phyloP scores from a whole-genome alignment of 306 rosid genomes.

The Ormosia emarginata region DNA sequence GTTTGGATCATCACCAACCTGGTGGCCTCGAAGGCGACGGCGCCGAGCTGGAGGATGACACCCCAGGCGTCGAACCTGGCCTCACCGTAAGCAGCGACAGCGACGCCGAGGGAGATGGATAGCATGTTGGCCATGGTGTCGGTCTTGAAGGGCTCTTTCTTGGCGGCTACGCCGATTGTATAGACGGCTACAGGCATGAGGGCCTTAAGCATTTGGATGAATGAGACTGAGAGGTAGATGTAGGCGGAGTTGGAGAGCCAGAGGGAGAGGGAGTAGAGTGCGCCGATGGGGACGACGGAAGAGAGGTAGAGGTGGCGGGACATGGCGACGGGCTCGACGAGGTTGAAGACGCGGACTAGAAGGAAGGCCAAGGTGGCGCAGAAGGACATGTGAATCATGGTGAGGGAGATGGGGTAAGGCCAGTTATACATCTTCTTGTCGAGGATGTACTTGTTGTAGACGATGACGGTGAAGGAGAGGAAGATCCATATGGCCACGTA shows the following conservation, averaged over 20 bases:
- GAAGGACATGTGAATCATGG: slow-evolving; percentile 93
- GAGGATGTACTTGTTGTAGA: slow-evolving; percentile 90
- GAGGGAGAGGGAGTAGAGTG: slow-evolving; percentile 71
- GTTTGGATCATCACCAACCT: slow-evolving; percentile 85
- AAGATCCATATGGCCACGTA: slow-evolving; percentile 88
- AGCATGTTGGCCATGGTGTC: slow-evolving; percentile 81
- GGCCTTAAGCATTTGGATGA: slow-evolving; percentile 89
- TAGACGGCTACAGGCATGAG: slow-evolving; percentile 91
- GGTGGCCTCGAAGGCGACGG: slow-evolving; percentile 83
- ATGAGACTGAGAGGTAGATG: slow-evolving; percentile 85
- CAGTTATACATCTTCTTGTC: slow-evolving; percentile 94
- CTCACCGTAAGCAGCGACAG: slow-evolving; percentile 81
- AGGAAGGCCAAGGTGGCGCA: slow-evolving; percentile 78
- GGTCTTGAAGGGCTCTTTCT: slow-evolving; percentile 54
- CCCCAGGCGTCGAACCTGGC: slow-evolving; percentile 80
- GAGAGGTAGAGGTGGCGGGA: slow-evolving; percentile 61
- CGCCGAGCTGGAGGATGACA: slow-evolving; percentile 64
- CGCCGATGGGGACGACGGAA: slow-evolving; percentile 84
- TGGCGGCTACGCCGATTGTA: slow-evolving; percentile 65
- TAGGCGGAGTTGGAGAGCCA: slow-evolving; percentile 94
- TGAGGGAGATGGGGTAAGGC: slow-evolving; percentile 85
- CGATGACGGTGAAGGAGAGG: slow-evolving; percentile 81
- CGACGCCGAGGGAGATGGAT: slow-evolving; percentile 79
- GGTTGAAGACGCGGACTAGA: slow-evolving; percentile 55
- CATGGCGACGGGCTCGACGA: slow-evolving; percentile 80